Conservation (phyloP, 2,329 filamentous ascomycete genomes). For the Colletotrichum godetiae region DNA sequence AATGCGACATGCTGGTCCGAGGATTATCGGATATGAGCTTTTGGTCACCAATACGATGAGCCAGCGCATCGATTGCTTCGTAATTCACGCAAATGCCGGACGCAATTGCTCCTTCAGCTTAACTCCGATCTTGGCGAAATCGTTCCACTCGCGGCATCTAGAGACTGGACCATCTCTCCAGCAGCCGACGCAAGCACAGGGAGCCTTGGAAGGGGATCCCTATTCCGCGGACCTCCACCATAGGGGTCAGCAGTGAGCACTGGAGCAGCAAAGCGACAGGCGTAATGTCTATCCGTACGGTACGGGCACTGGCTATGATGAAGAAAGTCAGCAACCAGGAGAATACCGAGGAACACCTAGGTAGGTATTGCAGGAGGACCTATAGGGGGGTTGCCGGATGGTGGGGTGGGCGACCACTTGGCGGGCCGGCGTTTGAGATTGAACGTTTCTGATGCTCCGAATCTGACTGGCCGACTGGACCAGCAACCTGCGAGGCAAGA, state of each 20-base stretch:
- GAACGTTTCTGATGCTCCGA: constrained; percentile 34
- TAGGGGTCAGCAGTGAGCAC: background rate
- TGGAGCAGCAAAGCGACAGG: too few species aligned
- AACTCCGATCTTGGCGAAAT: background rate
- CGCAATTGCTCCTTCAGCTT: constrained; percentile 1
- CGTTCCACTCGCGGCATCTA: background rate
- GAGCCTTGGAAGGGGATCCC: background rate
- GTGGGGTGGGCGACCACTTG: constrained; percentile 19
- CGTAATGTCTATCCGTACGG: background rate
- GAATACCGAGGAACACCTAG: too few species aligned
- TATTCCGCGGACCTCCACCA: constrained; percentile 9
- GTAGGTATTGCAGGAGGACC: background rate
- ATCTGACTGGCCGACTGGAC: constrained; percentile 24
- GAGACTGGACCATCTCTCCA: background rate
- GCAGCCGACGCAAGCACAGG: background rate
- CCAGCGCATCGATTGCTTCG: constrained; percentile 3
- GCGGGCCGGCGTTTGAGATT: constrained; percentile 34
- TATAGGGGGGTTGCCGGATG: constrained; percentile 7
- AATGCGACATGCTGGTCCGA: constrained; percentile 1
- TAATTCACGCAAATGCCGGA: background rate
- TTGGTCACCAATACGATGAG: background rate
- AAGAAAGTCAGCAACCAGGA: background rate
- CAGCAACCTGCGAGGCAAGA: background rate
- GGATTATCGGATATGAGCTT: constrained; percentile 7
- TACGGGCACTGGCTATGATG: background rate